phyloP scores from a whole-genome alignment of 768 basidiomycete genomes.

The Porphyrellus cyaneotinctus region DNA sequence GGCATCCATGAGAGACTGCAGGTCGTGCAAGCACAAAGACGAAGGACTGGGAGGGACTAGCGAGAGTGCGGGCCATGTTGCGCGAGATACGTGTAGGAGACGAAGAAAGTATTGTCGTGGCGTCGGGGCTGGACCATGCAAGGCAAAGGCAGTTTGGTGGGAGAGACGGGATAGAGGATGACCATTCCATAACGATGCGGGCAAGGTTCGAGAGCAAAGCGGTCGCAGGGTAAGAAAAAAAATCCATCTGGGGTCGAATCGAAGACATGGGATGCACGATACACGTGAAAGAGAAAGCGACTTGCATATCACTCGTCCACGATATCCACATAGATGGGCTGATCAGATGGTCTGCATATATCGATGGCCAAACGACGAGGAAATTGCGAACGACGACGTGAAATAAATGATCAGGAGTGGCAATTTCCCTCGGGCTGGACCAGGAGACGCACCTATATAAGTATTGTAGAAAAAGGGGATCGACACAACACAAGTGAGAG shows the following conservation, averaged over 20 bases:
- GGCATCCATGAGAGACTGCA: neutral
- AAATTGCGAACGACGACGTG: neutral
- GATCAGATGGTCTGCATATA: neutral
- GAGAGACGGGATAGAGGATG: neutral
- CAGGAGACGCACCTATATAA: slow-evolving; percentile 8
- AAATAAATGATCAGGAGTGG: neutral
- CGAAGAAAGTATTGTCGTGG: neutral
- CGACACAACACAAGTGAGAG: neutral
- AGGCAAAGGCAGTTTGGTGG: neutral
- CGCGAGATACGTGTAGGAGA: neutral
- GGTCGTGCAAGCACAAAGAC: neutral
- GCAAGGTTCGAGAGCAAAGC: neutral
- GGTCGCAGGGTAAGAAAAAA: neutral
- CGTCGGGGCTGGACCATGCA: neutral
- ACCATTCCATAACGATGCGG: neutral
- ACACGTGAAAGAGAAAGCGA: neutral
- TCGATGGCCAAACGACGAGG: neutral
- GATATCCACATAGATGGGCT: neutral
- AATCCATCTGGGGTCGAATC: too few species aligned
- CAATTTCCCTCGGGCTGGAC: neutral
- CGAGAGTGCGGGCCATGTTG: neutral
- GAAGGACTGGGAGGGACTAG: neutral
- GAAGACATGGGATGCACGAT: too few species aligned
- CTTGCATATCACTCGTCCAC: neutral
- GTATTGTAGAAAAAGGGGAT: neutral